These are phyloP conservation scores for Zea luxurians DNA, from an alignment of 176 grass and related monocot species.

Conservation along the genomic window DNA sequence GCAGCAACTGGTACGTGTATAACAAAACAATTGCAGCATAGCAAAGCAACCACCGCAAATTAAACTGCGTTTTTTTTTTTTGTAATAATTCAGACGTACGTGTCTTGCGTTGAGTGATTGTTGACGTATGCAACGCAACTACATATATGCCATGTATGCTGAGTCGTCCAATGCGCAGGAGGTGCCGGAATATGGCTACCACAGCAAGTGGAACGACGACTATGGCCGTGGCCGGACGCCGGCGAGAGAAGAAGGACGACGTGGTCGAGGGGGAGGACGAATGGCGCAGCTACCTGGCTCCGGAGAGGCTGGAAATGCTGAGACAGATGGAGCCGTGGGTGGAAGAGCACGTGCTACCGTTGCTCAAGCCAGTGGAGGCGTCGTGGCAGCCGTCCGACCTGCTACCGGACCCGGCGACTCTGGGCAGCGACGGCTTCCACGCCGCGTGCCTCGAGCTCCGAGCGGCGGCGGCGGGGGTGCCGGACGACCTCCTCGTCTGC, in stretches of 20 bases:
- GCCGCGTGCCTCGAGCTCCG: constrained; percentile 50
- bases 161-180: background rate
- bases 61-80: no score
- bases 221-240: background rate
- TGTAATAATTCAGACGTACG: no score
- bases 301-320: constrained; percentile 60
- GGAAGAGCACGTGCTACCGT: constrained; percentile 44
- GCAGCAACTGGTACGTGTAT: background rate
- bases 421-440: constrained; percentile 52
- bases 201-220: background rate
- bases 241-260: background rate
- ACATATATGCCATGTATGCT: background rate
- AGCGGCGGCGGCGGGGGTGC: constrained; percentile 33
- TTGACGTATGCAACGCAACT: background rate
- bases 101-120: background rate
- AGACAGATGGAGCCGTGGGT: constrained; percentile 60
- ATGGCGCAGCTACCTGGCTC: constrained; percentile 34
- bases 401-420: constrained; percentile 50
- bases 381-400: constrained; percentile 75
- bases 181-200: background rate
- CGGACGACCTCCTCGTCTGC: constrained; percentile 59
- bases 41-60: no score
- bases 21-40: no score
- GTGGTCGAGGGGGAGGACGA: background rate
- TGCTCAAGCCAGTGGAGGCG: constrained; percentile 61